Conservation (phyloP, 1,284 basidiomycete species). For the Apiotrichum brassicae region DNA sequence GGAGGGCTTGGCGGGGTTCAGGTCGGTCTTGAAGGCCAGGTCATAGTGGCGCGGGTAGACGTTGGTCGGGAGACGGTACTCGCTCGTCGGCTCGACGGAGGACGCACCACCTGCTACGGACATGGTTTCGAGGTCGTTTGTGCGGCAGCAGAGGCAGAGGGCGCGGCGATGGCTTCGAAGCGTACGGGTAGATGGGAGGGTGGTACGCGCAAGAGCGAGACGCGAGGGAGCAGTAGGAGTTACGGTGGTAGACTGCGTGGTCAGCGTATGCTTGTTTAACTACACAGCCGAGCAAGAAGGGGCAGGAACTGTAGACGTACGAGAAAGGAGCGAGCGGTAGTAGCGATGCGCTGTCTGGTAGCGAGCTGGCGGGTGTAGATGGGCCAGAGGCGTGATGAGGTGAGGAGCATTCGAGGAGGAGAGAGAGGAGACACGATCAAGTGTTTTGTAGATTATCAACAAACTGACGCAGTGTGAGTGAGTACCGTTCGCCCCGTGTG, state of each 20-base stretch:
- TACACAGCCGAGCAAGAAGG: too few relatives aligned
- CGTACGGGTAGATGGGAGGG: background rate
- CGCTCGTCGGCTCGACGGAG: slow-evolving; percentile 15
- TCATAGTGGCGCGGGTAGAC: slow-evolving; percentile 65
- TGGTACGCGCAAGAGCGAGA: background rate
- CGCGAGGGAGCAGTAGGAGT: too few relatives aligned
- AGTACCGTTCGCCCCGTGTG: too few relatives aligned
- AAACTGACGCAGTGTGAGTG: too few relatives aligned
- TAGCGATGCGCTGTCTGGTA: background rate
- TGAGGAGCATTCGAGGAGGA: background rate
- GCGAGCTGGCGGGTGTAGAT: slow-evolving; percentile 2
- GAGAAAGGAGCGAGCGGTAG: background rate
- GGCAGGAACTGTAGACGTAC: too few relatives aligned
- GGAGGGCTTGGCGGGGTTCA: slow-evolving; percentile 55
- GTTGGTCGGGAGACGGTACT: slow-evolving; percentile 69
- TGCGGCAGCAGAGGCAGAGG: slow-evolving; percentile 17
- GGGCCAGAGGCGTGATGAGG: slow-evolving; percentile 2
- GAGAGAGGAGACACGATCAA: background rate
- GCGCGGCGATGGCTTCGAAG: slow-evolving; percentile 8
- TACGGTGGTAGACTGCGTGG: too few relatives aligned
- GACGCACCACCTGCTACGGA: slow-evolving; percentile 25
- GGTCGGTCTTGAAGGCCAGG: slow-evolving; percentile 73
- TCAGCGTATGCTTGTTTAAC: too few relatives aligned
- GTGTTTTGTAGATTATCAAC: too few relatives aligned
- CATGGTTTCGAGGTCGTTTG: slow-evolving; percentile 5